phyloP scores from a whole-genome alignment of 2,329 filamentous ascomycete species.

The Phialophora expanda region DNA sequence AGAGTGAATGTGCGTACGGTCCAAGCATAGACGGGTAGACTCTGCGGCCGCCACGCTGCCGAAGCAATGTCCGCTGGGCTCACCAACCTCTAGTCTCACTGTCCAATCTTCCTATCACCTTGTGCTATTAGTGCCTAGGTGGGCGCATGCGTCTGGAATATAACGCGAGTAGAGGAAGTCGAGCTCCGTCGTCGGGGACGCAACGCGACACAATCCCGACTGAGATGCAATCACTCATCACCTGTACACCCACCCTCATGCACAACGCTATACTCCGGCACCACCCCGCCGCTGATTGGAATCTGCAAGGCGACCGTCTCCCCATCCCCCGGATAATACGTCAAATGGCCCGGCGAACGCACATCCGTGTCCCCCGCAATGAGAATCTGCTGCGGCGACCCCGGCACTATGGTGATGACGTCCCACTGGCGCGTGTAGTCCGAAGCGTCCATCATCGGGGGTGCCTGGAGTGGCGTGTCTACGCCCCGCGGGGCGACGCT shows the following conservation, averaged over 20 bases:
- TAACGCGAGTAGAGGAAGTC: neutral
- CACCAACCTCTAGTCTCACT: neutral
- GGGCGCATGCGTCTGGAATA: neutral
- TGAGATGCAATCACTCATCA: neutral
- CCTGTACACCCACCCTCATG: slow-evolving; percentile 21
- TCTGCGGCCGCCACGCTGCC: neutral
- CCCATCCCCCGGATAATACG: slow-evolving; percentile 40
- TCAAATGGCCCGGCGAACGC: slow-evolving; percentile 40
- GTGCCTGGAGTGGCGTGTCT: neutral
- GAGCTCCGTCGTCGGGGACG: neutral
- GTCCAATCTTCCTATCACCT: neutral
- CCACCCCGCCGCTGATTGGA: slow-evolving; percentile 37
- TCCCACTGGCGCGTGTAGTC: neutral
- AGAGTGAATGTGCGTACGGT: neutral
- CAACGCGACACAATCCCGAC: neutral
- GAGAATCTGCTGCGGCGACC: slow-evolving; percentile 32
- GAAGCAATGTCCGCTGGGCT: neutral
- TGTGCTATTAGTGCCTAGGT: neutral
- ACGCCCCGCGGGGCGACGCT: neutral
- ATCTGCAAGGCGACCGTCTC: slow-evolving; percentile 41
- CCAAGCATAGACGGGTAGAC: neutral
- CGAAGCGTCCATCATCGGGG: neutral
- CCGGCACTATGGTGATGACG: slow-evolving; percentile 19
- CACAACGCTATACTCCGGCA: slow-evolving; percentile 25
- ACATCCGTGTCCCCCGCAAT: slow-evolving; percentile 40